Evolutionary conservation across 305 asterid species (phyloP).

Genomic region (Nicotiana rustica): DNA sequence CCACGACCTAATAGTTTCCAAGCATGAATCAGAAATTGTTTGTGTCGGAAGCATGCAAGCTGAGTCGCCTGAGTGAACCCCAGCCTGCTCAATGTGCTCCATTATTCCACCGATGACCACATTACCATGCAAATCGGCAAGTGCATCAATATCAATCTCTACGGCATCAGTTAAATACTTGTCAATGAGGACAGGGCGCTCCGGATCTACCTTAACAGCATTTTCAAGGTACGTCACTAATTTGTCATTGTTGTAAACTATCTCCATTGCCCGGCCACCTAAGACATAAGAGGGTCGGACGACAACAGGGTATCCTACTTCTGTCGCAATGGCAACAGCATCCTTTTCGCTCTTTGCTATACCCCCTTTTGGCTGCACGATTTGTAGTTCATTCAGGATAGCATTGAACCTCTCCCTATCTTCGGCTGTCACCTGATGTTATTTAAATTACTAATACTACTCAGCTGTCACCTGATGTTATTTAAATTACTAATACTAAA

Average conservation of each 20-base stretch:
- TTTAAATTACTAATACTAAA: too few relatives aligned
- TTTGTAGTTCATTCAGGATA: constrained; percentile 72
- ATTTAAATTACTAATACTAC: too few relatives aligned
- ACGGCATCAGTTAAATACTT: constrained; percentile 81
- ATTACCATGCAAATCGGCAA: constrained; percentile 71
- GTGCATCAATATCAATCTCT: constrained; percentile 86
- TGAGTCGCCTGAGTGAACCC: constrained; percentile 91
- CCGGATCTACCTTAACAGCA: constrained; percentile 92
- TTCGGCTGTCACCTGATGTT: constrained; percentile 53
- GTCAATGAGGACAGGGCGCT: constrained; percentile 83
- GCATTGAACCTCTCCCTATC: constrained; percentile 87
- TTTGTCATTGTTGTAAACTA: constrained; percentile 84
- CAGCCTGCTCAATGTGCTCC: constrained; percentile 97
- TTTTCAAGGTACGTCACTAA: constrained; percentile 74
- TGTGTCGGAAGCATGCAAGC: constrained; percentile 91
- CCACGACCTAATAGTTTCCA: constrained; percentile 81
- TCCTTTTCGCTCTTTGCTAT: constrained; percentile 85
- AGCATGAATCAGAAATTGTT: constrained; percentile 63
- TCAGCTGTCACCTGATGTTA: constrained; percentile 54
- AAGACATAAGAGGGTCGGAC: constrained; percentile 90
- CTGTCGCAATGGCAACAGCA: constrained; percentile 83
- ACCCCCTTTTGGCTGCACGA: constrained; percentile 93
- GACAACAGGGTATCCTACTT: constrained; percentile 85
- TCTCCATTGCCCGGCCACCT: constrained; percentile 98
- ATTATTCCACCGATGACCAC: constrained; percentile 97